A percentile compares a stretch with the other conserved stretches of the same genome.
Conservation (phyloP, 495 filamentous ascomycete species). For the Pyrenula massariospora region DNA sequence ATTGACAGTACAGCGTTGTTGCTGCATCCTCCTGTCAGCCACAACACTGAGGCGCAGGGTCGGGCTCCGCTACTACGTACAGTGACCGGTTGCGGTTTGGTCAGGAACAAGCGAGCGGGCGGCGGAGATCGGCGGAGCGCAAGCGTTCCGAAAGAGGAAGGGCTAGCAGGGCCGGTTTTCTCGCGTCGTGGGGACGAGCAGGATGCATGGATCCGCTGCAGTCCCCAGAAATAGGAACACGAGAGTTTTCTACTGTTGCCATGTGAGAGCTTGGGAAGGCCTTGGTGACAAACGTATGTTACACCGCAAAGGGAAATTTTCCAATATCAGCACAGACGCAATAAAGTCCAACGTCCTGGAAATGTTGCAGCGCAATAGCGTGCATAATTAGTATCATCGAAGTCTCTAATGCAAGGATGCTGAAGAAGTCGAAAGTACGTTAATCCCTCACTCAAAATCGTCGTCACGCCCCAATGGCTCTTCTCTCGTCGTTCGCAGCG, state of each 20-base stretch:
- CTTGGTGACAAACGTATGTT: background rate
- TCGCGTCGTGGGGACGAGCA: background rate
- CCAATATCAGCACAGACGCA: background rate
- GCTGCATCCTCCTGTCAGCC: background rate
- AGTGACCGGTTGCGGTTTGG: background rate
- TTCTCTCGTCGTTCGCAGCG: constrained; percentile 17
- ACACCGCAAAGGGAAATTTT: background rate
- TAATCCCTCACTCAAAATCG: constrained; percentile 37
- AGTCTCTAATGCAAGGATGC: background rate
- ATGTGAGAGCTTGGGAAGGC: background rate
- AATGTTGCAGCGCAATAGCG: background rate
- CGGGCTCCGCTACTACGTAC: background rate
- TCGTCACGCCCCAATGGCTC: constrained; percentile 24
- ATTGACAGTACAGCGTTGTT: too few relatives aligned
- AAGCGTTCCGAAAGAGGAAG: background rate
- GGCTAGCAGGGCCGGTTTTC: background rate
- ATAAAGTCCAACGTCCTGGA: background rate
- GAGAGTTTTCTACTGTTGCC: background rate
- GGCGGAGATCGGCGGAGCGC: background rate
- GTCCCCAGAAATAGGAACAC: background rate
- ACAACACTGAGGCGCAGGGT: too few relatives aligned
- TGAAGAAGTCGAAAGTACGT: background rate
- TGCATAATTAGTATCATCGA: background rate
- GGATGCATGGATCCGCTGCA: background rate
- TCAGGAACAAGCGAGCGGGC: background rate